These are phyloP conservation scores for Urochloa ruziziensis DNA, from an alignment of 176 grass and related monocot genomes.

Conservation along the genomic window DNA sequence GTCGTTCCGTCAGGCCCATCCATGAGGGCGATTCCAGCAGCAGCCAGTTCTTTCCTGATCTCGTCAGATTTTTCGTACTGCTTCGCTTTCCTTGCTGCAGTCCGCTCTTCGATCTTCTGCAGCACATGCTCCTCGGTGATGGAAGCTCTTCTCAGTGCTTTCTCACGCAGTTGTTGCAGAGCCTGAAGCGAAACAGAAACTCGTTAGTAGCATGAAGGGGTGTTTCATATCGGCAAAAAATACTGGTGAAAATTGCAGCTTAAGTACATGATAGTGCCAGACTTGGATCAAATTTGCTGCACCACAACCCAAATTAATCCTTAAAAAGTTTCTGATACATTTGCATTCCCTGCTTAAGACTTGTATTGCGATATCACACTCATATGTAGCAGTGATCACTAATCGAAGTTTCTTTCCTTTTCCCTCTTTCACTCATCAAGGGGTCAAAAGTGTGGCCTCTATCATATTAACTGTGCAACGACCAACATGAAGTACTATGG, in stretches of 20 bases:
- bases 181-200: conserved; percentile 39
- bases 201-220: conserved; percentile 9
- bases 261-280: background rate
- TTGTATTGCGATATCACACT: background rate
- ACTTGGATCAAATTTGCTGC: background rate
- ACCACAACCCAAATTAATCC: background rate
- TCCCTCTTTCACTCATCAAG: no score
- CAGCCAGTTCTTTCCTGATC: conserved; percentile 67
- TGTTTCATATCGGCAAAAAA: background rate
- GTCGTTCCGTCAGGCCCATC: conserved; percentile 67
- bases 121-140: conserved; percentile 65
- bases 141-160: conserved; percentile 59
- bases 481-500: background rate
- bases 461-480: background rate
- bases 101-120: conserved; percentile 81
- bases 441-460: no score
- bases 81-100: conserved; percentile 66
- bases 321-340: background rate
- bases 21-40: conserved; percentile 75
- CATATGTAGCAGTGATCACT: background rate
- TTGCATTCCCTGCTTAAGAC: background rate
- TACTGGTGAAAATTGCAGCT: background rate
- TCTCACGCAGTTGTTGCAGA: conserved; percentile 68
- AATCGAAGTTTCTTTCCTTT: no score
- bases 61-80: conserved; percentile 75